Evolutionary conservation across 164 flowering plant genomes (phyloP).

Genomic region (Vitis riparia): DNA sequence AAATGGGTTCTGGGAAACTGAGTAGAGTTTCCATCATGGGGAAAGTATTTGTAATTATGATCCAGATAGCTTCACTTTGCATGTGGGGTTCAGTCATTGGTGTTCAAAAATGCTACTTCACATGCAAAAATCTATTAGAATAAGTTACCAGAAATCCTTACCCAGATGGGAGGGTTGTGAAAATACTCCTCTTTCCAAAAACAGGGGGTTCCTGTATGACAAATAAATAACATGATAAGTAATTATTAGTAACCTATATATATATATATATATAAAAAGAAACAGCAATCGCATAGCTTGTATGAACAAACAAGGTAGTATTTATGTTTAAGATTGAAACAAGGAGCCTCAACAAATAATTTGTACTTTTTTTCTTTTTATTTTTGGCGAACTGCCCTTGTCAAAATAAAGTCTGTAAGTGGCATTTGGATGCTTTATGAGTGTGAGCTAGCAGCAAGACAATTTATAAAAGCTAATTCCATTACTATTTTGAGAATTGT

Average conservation of each 20-base stretch:
- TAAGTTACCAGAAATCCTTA: conserved; percentile 18
- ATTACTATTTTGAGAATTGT: neutral
- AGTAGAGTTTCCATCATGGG: neutral
- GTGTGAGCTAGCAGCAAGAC: neutral
- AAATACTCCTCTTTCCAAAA: conserved; percentile 56
- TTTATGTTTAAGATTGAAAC: no score
- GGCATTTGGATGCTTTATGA: neutral
- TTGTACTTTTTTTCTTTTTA: neutral
- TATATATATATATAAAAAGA: neutral
- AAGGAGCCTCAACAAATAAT: neutral
- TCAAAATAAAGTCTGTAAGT: neutral
- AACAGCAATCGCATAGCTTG: neutral
- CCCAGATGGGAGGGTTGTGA: conserved; percentile 44
- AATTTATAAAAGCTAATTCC: neutral
- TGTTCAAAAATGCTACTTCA: no score
- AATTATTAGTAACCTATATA: neutral
- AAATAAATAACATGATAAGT: neutral
- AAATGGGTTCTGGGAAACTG: neutral
- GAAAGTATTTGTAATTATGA: neutral
- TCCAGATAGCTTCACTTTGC: neutral
- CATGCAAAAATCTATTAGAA: neutral
- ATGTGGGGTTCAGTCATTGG: no score
- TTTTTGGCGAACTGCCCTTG: neutral
- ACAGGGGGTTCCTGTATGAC: conserved; percentile 57
- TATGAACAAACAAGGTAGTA: no score